Evolutionary conservation across 2,329 filamentous ascomycete species (phyloP).

Genomic region (Sphaerostilbella broomeana): DNA sequence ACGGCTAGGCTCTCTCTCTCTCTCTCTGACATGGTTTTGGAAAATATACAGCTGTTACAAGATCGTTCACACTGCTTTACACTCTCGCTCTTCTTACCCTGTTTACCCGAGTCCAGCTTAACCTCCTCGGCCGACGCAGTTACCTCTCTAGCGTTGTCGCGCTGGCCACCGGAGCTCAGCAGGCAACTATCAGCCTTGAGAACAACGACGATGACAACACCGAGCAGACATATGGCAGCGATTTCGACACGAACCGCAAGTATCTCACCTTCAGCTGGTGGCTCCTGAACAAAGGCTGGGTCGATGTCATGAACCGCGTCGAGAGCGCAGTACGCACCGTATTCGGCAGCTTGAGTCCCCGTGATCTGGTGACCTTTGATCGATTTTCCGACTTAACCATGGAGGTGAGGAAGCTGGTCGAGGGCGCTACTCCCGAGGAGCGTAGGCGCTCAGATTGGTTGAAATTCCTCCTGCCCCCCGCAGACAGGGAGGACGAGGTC

Average conservation of each 20-base stretch:
- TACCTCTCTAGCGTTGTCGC: conserved; percentile 95
- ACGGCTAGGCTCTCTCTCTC: too few species aligned
- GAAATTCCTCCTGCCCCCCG: conserved; percentile 71
- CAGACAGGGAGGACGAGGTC: conserved; percentile 72
- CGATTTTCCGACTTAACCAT: conserved; percentile 73
- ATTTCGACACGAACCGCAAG: conserved; percentile 91
- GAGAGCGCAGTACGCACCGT: conserved; percentile 80
- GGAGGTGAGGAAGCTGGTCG: conserved; percentile 76
- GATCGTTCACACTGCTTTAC: conserved; percentile 87
- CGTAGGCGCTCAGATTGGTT: conserved; percentile 61
- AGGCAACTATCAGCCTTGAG: conserved; percentile 79
- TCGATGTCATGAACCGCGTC: conserved; percentile 72
- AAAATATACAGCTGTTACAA: conserved; percentile 68
- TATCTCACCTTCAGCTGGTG: conserved; percentile 98
- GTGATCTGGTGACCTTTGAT: conserved; percentile 79
- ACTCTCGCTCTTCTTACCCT: conserved; percentile 83
- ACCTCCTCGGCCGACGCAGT: conserved; percentile 88
- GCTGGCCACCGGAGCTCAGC: conserved; percentile 67
- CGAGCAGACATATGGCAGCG: conserved; percentile 78
- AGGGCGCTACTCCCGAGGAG: conserved; percentile 50
- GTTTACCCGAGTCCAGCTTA: conserved; percentile 91
- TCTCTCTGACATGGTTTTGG: not conserved
- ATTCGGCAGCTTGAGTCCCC: conserved; percentile 81
- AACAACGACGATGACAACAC: conserved; percentile 86
- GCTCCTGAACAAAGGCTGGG: conserved; percentile 87